Evolutionary conservation across 179 eudicot genomes (phyloP).

Genomic region (Spinacia oleracea): DNA sequence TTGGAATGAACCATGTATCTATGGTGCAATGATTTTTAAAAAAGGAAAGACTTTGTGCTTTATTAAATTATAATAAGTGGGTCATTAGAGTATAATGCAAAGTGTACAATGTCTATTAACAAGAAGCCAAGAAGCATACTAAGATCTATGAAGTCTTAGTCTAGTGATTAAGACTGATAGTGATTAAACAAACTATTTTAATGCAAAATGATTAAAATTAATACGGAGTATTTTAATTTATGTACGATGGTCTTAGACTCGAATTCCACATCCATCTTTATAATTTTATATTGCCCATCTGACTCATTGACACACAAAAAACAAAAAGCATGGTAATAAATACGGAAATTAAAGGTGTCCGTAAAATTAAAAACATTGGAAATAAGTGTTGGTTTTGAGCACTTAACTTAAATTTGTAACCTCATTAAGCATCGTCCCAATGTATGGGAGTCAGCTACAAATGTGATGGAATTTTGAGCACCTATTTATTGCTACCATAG

Average conservation of each 20-base stretch:
- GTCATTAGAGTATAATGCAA: background rate
- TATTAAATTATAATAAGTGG: background rate
- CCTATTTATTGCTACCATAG: slow-evolving; percentile 16
- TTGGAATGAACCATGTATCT: slow-evolving; percentile 15
- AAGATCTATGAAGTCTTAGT: no score
- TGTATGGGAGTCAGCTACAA: slow-evolving; percentile 16
- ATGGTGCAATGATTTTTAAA: background rate
- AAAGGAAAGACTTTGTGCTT: background rate
- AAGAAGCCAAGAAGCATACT: no score
- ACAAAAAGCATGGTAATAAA: slow-evolving; percentile 20
- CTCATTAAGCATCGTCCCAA: slow-evolving; percentile 21
- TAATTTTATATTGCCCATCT: no score
- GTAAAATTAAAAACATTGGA: slow-evolving; percentile 1
- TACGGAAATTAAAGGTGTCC: slow-evolving; percentile 23
- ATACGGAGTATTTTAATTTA: no score
- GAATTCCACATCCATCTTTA: no score
- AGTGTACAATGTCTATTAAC: background rate
- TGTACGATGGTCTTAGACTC: no score
- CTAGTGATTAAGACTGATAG: no score
- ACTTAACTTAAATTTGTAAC: slow-evolving; percentile 16
- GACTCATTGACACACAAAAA: no score
- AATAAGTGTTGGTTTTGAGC: slow-evolving; percentile 10
- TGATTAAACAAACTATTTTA: no score
- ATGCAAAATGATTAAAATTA: no score
- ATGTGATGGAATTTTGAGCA: slow-evolving; percentile 5